A percentile compares a stretch with the other conserved stretches of the same genome.
Evolutionary conservation across 2,329 filamentous ascomycete genomes (phyloP).

Genomic region (Xylariaceae sp.): DNA sequence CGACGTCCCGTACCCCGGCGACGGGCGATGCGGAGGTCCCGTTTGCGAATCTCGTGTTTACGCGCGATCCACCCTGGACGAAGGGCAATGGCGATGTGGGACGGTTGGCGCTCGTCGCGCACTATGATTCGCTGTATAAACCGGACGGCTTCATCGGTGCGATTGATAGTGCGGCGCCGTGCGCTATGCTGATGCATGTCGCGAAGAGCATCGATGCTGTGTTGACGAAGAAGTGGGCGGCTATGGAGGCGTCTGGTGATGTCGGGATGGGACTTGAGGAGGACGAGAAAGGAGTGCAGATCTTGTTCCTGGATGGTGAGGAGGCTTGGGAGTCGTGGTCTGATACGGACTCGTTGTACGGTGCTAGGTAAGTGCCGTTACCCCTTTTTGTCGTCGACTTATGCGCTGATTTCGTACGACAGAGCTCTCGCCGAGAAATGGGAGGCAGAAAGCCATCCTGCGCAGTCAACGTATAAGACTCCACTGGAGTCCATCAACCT

Average conservation of each 20-base stretch:
- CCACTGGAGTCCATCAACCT: constrained; percentile 75
- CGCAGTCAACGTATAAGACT: constrained; percentile 68
- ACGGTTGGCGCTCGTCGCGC: constrained; percentile 80
- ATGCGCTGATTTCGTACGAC: not conserved
- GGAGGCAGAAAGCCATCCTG: constrained; percentile 65
- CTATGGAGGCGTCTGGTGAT: constrained; percentile 58
- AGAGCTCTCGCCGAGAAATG: constrained; percentile 73
- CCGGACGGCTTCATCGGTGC: constrained; percentile 89
- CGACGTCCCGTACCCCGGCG: constrained; percentile 74
- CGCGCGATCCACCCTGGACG: constrained; percentile 81
- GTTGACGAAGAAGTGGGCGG: constrained; percentile 74
- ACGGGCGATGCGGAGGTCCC: constrained; percentile 66
- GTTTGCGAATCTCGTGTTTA: constrained; percentile 82
- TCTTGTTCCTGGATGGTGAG: constrained; percentile 87
- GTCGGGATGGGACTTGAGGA: constrained; percentile 57
- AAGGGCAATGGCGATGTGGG: constrained; percentile 63
- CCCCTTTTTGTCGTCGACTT: too few species aligned
- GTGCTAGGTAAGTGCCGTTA: constrained; percentile 57
- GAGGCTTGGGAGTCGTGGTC: constrained; percentile 85
- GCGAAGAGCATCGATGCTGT: constrained; percentile 75
- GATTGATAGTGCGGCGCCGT: constrained; percentile 88
- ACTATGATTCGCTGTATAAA: constrained; percentile 81
- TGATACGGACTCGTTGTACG: constrained; percentile 78
- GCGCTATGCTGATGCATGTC: constrained; percentile 86
- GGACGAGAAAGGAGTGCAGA: constrained; percentile 77